Evolutionary conservation across 495 filamentous ascomycete genomes (phyloP).

Genomic region (Penicillium longicatenatum): DNA sequence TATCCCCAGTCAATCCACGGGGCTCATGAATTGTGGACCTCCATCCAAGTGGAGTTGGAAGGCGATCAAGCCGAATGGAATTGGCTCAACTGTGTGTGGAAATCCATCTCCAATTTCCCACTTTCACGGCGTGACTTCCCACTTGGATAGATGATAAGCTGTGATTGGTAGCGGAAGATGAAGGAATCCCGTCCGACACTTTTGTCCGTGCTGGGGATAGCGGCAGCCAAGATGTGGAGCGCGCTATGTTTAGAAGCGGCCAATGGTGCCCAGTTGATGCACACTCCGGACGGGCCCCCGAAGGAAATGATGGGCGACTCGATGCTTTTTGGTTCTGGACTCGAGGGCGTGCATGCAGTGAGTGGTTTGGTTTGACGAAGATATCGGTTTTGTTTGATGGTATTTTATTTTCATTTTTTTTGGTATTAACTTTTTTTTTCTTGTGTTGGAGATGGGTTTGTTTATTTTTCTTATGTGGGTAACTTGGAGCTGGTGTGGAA

Average conservation of each 20-base stretch:
- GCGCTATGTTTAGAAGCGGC: constrained; percentile 31
- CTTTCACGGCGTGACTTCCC: constrained; percentile 14
- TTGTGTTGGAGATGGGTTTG: neutral
- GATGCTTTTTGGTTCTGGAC: constrained; percentile 13
- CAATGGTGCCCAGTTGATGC: constrained; percentile 21
- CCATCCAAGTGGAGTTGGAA: neutral
- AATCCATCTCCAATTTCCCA: constrained; percentile 10
- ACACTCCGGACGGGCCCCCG: constrained; percentile 9
- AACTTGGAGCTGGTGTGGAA: neutral
- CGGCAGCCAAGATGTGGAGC: constrained; percentile 11
- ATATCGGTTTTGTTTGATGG: too few relatives aligned
- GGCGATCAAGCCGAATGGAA: neutral
- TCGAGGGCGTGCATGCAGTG: constrained; percentile 7
- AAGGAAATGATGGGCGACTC: constrained; percentile 19
- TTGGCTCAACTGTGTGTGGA: neutral
- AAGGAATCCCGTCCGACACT: constrained; percentile 23
- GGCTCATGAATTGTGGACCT: constrained; percentile 5
- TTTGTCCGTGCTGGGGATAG: constrained; percentile 12
- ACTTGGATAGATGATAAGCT: neutral
- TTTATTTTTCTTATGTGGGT: constrained; percentile 1
- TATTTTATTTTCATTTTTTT: neutral
- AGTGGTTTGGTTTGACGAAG: constrained; percentile 1
- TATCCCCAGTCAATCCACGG: neutral
- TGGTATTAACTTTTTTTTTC: neutral
- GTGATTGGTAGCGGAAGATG: constrained; percentile 25